Conservation (phyloP, 1,139 yeast species). For the Hemisphaericaspora lyxosophila region DNA sequence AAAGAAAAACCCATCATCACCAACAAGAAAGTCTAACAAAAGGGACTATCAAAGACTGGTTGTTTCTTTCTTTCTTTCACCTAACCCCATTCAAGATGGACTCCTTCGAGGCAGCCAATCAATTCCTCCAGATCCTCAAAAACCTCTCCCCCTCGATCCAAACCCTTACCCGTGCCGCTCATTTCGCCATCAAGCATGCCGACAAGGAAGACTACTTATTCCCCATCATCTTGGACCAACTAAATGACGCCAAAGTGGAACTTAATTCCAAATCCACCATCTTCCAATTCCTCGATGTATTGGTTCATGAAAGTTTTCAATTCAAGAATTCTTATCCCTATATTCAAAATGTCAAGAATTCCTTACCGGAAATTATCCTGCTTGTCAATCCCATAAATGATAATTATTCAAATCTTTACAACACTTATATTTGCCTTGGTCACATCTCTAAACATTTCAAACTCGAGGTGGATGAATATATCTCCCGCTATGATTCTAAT, state of each 20-base stretch:
- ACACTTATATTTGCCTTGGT: constrained; percentile 39
- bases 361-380: constrained; percentile 48
- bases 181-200: constrained; percentile 56
- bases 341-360: constrained; percentile 40
- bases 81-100: constrained; percentile 48
- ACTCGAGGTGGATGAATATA: constrained; percentile 26
- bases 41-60: no score
- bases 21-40: no score
- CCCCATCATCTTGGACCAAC: constrained; percentile 66
- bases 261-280: constrained; percentile 65
- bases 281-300: constrained; percentile 65
- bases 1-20: no score
- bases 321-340: constrained; percentile 47
- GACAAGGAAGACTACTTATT: constrained; percentile 73
- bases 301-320: constrained; percentile 40
- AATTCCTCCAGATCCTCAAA: constrained; percentile 61
- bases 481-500: constrained; percentile 26
- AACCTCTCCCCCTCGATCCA: constrained; percentile 63
- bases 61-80: neutral
- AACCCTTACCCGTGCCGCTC: constrained; percentile 54
- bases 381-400: constrained; percentile 50
- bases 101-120: constrained; percentile 74
- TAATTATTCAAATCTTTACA: constrained; percentile 49
- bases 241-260: constrained; percentile 49
- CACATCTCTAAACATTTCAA: constrained; percentile 40